These are phyloP conservation scores for Blastocrithidia nonstop DNA, from an alignment of 208 protist species.

Conservation along the genomic window DNA sequence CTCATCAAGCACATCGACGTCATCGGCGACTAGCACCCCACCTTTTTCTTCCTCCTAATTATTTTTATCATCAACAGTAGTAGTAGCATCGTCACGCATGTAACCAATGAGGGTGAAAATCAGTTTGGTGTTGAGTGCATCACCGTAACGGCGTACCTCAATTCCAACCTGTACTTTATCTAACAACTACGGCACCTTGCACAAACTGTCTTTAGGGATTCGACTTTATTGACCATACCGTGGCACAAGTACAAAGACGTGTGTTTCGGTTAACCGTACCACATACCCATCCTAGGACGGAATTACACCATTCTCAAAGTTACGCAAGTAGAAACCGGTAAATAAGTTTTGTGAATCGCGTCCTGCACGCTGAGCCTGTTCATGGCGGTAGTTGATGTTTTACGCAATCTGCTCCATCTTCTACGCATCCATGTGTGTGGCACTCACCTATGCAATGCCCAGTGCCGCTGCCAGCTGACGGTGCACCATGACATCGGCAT, in stretches of 20 bases:
- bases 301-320: conserved; percentile 34
- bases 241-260: conserved; percentile 77
- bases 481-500: conserved; percentile 90
- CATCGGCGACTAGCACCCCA: conserved; percentile 17
- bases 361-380: conserved; percentile 83
- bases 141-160: conserved; percentile 26
- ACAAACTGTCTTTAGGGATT: conserved; percentile 54
- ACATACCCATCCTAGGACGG: conserved; percentile 77
- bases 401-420: conserved; percentile 58
- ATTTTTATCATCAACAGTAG: neutral
- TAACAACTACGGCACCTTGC: conserved; percentile 44
- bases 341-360: conserved; percentile 85
- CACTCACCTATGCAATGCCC: conserved; percentile 40
- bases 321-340: conserved; percentile 81
- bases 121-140: conserved; percentile 65
- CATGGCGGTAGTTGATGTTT: conserved; percentile 87
- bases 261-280: conserved; percentile 56
- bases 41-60: conserved; percentile 18
- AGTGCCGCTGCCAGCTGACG: conserved; percentile 78
- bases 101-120: conserved; percentile 45
- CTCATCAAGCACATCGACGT: conserved; percentile 16
- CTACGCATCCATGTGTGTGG: conserved; percentile 36
- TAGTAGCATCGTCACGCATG: conserved; percentile 22
- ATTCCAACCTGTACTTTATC: conserved; percentile 70
- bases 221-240: conserved; percentile 82